phyloP scores from a whole-genome alignment of 441 rosid species.

The California macrophylla region DNA sequence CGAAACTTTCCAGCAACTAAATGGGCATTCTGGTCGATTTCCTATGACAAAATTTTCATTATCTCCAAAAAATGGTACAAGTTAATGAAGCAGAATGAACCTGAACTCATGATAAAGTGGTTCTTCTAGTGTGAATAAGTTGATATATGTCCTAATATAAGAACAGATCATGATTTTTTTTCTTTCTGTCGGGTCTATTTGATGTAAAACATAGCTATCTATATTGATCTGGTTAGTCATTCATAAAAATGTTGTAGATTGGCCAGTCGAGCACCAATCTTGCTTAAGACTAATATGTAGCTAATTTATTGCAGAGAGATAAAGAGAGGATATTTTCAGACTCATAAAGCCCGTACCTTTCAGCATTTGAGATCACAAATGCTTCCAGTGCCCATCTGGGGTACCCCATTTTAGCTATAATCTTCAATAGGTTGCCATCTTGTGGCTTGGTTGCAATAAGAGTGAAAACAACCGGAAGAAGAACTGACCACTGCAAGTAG shows the following conservation, averaged over 20 bases:
- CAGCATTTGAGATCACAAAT: constrained; percentile 68
- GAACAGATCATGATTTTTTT: background rate
- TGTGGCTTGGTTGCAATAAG: constrained; percentile 58
- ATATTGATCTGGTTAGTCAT: background rate
- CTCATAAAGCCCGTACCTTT: constrained; percentile 33
- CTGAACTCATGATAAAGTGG: no score
- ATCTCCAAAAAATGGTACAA: no score
- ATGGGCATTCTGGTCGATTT: background rate
- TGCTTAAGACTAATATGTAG: background rate
- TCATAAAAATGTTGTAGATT: background rate
- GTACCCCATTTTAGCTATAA: constrained; percentile 50
- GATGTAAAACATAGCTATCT: background rate
- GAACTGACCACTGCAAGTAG: constrained; percentile 72
- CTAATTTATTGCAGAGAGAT: background rate
- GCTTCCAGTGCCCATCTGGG: constrained; percentile 87
- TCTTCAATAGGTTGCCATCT: constrained; percentile 28
- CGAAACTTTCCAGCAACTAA: background rate
- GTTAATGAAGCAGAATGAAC: no score
- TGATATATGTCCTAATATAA: no score
- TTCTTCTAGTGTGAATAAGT: no score
- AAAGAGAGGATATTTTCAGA: background rate
- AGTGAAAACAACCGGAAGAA: constrained; percentile 88
- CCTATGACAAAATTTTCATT: background rate
- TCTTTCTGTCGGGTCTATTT: background rate
- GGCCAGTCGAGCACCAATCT: background rate